Conservation (phyloP, 441 rosid species). For the Aleurites moluccanus region DNA sequence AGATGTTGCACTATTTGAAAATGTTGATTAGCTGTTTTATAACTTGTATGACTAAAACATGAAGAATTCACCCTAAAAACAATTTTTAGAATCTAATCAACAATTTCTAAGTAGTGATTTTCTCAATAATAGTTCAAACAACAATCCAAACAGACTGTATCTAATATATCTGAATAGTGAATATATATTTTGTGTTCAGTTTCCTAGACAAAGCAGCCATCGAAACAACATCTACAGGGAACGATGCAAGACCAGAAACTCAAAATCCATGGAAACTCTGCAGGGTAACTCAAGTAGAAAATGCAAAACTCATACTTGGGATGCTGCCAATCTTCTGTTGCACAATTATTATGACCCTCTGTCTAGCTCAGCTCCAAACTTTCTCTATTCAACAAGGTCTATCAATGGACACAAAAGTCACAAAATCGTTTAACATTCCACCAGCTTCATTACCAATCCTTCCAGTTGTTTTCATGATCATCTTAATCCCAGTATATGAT, state of each 20-base stretch:
- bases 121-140: too few species aligned
- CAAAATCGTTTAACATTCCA: constrained; percentile 41
- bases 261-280: constrained; percentile 58
- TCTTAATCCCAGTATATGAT: constrained; percentile 50
- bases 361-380: constrained; percentile 66
- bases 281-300: constrained; percentile 60
- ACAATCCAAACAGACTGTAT: neutral
- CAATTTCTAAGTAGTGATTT: too few species aligned
- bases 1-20: too few species aligned
- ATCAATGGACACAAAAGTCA: constrained; percentile 49
- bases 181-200: constrained; percentile 21
- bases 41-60: neutral
- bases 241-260: constrained; percentile 14
- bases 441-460: constrained; percentile 61
- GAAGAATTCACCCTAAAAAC: neutral
- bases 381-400: constrained; percentile 63
- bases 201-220: constrained; percentile 65
- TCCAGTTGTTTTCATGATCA: constrained; percentile 47
- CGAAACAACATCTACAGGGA: constrained; percentile 19
- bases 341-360: constrained; percentile 64
- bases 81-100: neutral
- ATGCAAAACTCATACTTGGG: constrained; percentile 47
- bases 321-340: constrained; percentile 56
- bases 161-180: neutral
- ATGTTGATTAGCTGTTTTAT: too few species aligned